Base-by-base conservation (phyloP, 257 asterid genomes). In the Solanum bukasovii region DNA sequence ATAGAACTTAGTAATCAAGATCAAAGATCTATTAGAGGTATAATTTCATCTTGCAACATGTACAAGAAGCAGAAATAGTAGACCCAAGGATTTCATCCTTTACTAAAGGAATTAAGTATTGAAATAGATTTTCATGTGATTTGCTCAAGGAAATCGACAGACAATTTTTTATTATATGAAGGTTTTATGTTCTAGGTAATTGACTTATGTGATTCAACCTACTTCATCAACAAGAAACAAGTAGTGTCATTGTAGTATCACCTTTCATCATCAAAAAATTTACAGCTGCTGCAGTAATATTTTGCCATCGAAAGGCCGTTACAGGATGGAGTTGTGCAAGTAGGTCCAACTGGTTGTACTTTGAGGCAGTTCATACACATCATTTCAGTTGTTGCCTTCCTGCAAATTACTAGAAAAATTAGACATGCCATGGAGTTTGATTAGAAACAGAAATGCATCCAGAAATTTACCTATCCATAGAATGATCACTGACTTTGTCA, bases 371-470 rank as follows among this genome's bases (percentile, higher is more conserved):
- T 94, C 99, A 97, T 97, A 77, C 99, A 97, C 94, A 97, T 91
- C 99, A 97, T 97, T 91, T 97, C 99, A 73, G 98, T 92, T 85
- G 99, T 97, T 70, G 96, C 97, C 89, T 97, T 97, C 94, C 99
- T 97, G 95, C 85, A 93, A 88, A 65, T 35, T 88, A 65, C 82
- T 46, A 9, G 42, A 42, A 56, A 40, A 72, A 86, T 87, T 59
- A 88, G 78, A 37, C 72, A 49, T 34, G 38, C 84, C 2, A 87
- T 31, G 49, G 21, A 82, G 78, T 59, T 79, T 31, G 79, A 38
- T 18, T 40, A 11, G 63, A 83, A 81, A 34, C 40, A n/a, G 71
- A 70, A 21, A 88, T 20, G 68, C n/a, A 38, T 49, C 38, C 23
- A 12, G 78, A 73, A 86, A 27, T 83, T 89, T 92, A 96, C 99